phyloP scores from a whole-genome alignment of 2,329 filamentous ascomycete species.

The Seiridium unicorne region DNA sequence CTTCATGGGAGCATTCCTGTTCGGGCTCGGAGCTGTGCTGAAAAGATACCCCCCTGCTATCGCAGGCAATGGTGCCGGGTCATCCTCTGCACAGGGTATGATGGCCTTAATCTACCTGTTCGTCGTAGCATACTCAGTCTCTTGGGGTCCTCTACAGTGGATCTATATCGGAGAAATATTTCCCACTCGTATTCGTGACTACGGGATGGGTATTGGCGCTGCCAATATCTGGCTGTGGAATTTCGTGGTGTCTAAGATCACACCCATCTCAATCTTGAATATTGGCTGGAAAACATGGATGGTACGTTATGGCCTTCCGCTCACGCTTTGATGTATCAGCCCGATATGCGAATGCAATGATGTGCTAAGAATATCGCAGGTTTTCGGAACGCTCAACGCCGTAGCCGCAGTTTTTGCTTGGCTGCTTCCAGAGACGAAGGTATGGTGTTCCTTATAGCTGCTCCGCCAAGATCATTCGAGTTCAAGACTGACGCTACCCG shows the following conservation, averaged over 20 bases:
- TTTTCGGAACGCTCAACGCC: slow-evolving; percentile 1
- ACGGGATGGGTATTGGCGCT: slow-evolving; percentile 43
- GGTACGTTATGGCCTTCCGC: not conserved
- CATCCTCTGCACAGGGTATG: slow-evolving; percentile 44
- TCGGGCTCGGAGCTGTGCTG: slow-evolving; percentile 41
- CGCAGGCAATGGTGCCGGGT: slow-evolving; percentile 24
- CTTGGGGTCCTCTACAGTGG: slow-evolving; percentile 50
- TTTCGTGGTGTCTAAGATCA: slow-evolving; percentile 30
- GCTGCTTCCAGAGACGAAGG: not conserved
- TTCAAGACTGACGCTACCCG: not conserved
- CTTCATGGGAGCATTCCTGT: not conserved
- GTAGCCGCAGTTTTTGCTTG: not conserved
- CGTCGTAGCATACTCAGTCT: slow-evolving; percentile 49
- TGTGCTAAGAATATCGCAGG: not conserved
- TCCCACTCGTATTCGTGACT: slow-evolving; percentile 44
- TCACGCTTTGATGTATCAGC: not conserved
- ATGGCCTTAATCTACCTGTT: slow-evolving; percentile 54
- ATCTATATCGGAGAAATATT: slow-evolving; percentile 36
- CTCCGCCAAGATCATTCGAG: not conserved
- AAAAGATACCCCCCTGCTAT: slow-evolving; percentile 33
- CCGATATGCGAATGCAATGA: not conserved
- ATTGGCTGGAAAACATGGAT: slow-evolving; percentile 6
- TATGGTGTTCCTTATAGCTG: not conserved
- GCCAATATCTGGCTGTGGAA: slow-evolving; percentile 48
- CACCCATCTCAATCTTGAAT: not conserved